Evolutionary conservation across 2,329 filamentous ascomycete genomes (phyloP).

Genomic region (Phialophora verrucosa): DNA sequence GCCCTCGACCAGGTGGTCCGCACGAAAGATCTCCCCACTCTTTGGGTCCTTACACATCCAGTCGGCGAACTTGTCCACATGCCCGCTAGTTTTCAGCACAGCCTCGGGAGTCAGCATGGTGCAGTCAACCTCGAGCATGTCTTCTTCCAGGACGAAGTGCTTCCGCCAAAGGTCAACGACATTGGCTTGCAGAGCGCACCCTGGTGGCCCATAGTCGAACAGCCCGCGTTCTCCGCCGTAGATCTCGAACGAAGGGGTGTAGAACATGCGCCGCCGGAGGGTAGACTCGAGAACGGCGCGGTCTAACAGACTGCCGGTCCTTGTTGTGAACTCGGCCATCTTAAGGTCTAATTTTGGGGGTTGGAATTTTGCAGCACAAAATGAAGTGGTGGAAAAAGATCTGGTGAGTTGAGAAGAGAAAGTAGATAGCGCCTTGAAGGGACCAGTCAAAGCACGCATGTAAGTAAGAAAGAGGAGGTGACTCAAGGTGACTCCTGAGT

Average conservation of each 20-base stretch:
- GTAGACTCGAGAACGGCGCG: constrained; percentile 80
- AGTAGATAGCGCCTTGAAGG: constrained; percentile 41
- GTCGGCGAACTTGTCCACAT: constrained; percentile 97
- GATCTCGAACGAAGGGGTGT: constrained; percentile 93
- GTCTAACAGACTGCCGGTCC: constrained; percentile 89
- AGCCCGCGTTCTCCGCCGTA: constrained; percentile 88
- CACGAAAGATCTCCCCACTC: constrained; percentile 93
- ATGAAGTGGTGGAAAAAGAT: constrained; percentile 50
- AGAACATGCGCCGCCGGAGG: constrained; percentile 87
- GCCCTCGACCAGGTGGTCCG: constrained; percentile 95
- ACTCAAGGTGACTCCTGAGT: constrained; percentile 1
- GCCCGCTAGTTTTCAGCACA: constrained; percentile 92
- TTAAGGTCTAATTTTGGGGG: constrained; percentile 45
- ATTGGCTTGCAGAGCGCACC: constrained; percentile 83
- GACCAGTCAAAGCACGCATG: constrained; percentile 32
- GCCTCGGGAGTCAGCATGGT: constrained; percentile 91
- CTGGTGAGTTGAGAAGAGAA: constrained; percentile 44
- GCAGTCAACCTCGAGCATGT: constrained; percentile 95
- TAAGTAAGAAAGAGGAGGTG: constrained; percentile 13
- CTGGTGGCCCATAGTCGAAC: constrained; percentile 91
- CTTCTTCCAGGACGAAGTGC: constrained; percentile 90
- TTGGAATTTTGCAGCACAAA: constrained; percentile 38
- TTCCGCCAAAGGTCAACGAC: constrained; percentile 89
- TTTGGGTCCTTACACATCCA: constrained; percentile 99
- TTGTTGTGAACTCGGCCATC: constrained; percentile 72